A percentile compares a stretch with the other conserved stretches of the same genome.
Evolutionary conservation across 75 land plant species (phyloP).

Genomic region (Isoetes taiwanensis): DNA sequence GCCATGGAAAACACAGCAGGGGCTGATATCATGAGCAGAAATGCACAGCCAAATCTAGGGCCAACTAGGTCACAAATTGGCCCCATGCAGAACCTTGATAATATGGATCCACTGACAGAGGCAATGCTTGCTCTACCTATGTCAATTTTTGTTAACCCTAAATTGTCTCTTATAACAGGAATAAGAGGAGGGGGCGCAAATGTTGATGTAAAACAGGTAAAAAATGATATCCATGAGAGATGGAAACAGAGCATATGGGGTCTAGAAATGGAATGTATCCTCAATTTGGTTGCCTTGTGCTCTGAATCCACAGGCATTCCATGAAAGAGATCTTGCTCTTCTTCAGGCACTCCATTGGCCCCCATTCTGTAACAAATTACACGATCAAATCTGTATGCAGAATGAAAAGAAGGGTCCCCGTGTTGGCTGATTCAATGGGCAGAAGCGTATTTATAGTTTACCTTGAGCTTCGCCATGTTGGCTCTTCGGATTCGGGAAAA

Average conservation of each 20-base stretch:
- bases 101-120: constrained; percentile 61
- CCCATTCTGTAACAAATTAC: too few relatives aligned
- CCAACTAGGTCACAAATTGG: constrained; percentile 56
- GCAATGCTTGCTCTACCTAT: constrained; percentile 68
- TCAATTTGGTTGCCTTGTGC: constrained; percentile 61
- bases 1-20: constrained; percentile 28
- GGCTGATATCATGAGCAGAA: constrained; percentile 22
- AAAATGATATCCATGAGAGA: constrained; percentile 77
- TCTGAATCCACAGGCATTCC: constrained; percentile 92
- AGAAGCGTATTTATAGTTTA: too few relatives aligned
- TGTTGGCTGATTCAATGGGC: too few relatives aligned
- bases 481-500: too few relatives aligned
- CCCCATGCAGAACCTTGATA: constrained; percentile 54
- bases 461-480: too few relatives aligned
- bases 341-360: too few relatives aligned
- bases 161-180: constrained; percentile 38
- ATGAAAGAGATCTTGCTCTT: too few relatives aligned
- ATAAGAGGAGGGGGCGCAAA: constrained; percentile 61
- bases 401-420: too few relatives aligned
- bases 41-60: constrained; percentile 33
- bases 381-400: too few relatives aligned
- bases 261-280: constrained; percentile 14
- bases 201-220: constrained; percentile 59
- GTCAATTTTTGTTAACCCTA: constrained; percentile 31
- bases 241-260: constrained; percentile 78